Conservation (phyloP, 2,329 filamentous ascomycete genomes). For the Fusarium sp. region DNA sequence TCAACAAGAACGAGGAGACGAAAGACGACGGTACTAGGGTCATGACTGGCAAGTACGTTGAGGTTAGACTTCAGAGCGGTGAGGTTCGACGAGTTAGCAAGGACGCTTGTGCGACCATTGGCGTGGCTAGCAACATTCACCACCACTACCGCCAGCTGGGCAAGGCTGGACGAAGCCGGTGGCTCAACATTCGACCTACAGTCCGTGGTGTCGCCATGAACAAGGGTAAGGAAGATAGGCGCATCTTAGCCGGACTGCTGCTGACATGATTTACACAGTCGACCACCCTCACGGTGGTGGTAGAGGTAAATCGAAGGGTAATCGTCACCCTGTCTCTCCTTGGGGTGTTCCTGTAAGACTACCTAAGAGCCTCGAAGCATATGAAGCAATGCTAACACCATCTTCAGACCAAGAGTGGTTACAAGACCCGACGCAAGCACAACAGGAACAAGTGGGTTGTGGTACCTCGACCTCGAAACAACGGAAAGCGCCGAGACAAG, state of each 20-base stretch:
- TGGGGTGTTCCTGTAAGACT: constrained; percentile 92
- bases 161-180: constrained; percentile 92
- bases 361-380: not conserved
- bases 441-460: constrained; percentile 95
- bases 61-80: constrained; percentile 88
- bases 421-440: constrained; percentile 89
- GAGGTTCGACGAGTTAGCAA: constrained; percentile 90
- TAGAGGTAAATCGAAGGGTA: constrained; percentile 99
- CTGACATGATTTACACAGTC: constrained; percentile 56
- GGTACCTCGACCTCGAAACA: constrained; percentile 83
- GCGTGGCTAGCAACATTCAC: constrained; percentile 91
- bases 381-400: constrained; percentile 17
- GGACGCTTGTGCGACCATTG: constrained; percentile 94
- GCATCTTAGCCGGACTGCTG: not conserved
- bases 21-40: constrained; percentile 67
- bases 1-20: constrained; percentile 86
- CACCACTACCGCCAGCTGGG: constrained; percentile 91
- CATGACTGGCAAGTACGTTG: constrained; percentile 81
- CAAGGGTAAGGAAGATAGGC: constrained; percentile 70
- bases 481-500: constrained; percentile 85
- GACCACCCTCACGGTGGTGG: constrained; percentile 99
- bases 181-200: constrained; percentile 93
- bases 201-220: constrained; percentile 99
- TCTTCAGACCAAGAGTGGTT: constrained; percentile 78
- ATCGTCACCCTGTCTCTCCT: constrained; percentile 91